Base-by-base conservation (phyloP, 805 yeast species). In the Schwanniomyces vanrijiae region DNA sequence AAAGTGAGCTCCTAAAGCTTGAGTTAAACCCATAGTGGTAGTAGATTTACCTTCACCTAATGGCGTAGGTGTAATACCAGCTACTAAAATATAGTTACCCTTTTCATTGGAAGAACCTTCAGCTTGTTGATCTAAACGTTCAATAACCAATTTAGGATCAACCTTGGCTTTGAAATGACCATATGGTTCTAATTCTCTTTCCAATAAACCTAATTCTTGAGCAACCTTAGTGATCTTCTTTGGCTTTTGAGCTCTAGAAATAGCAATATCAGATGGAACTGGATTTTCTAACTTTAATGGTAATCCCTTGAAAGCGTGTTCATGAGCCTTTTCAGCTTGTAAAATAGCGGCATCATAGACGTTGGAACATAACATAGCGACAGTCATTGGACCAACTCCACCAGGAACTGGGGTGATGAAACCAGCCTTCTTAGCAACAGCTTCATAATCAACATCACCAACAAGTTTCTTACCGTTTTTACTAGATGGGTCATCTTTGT, bases 381-480 rank as follows among this genome's bases (percentile, higher is more conserved):
- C 97, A 22, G 99, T 92, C 98, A 92, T 92, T 54, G 99, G 99
- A 35, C 99, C 99, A 52, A 92, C 98, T 58, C 98, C 98, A 64
- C 98, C 98, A 26, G 99, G 99, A 46, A 92, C 99, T 14, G 99
- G 99, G 5, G 98, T 91, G 52, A 94, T 80, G 56, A 77, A 80
- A 10, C 84, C 70, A 2, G 91, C 94, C 45, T 76, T 77, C 43
- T 73, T 64, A 47, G 76, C 67, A 45, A 89, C 91, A 25, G 83
- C 71, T 45, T 75, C 86, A 60, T 76, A 92, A 59, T 91, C 97
- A 38, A 90, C 97, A 65, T 92, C 99, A 53, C 99, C 99, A n/a
- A 89, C 96, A 64, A 92, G 74, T 62, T 84, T 82, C 60, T 76
- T 81, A 19, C 97, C 97, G 20, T 87, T 82, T 62, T 86, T 86